Base-by-base conservation (phyloP, 192 early-diverging fungal species). In the Gonapodya sp. region DNA sequence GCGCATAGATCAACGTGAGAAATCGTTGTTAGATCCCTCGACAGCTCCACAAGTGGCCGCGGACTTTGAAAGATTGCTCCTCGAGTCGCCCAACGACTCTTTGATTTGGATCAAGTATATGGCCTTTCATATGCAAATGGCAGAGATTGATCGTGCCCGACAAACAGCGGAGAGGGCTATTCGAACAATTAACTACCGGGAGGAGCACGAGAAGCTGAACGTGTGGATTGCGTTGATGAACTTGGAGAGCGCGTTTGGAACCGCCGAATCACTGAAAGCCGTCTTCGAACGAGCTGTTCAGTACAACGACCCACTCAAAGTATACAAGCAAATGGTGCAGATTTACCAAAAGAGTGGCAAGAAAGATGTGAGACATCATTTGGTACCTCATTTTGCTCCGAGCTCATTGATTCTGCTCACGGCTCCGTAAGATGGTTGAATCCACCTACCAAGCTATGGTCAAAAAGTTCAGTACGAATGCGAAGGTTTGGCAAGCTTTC, bases 41-140 rank as follows among this genome's bases (percentile, higher is more conserved):
- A 80, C 73, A 73, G 84, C 94, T 32, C 95, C 94, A 34, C 91
- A 94, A 84, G 86, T 90, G 1, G 89, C 94, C 24, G 86, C 89
- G 18, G 96, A 97, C 83, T 99, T 94, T 84, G 98, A 99, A 84
- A 91, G 97, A 78, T 85, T 98, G 74, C 83, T 99, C 34, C 86
- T 99, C 73, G 95, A 95, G 33, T 97, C 95, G 14, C 98, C 98
- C 73, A 95, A 97, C 87, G 95, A 93, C 79, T 99, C 98, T 30
- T 97, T 92, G 88, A 81, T 99, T 77, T 99, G 98, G 98, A 95
- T 99, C 84, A 96, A 99, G 86, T 99, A 96, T 84, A 99, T 99
- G 96, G 96, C 96, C n/a, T 96, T 94, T 90, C 96, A 98, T 82
- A 87, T 99, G 0, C 92, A 96, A 78, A 87, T 97, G 80, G 94